Conservation (phyloP, 2,329 filamentous ascomycete species). For the Pestalotiopsis fici region DNA sequence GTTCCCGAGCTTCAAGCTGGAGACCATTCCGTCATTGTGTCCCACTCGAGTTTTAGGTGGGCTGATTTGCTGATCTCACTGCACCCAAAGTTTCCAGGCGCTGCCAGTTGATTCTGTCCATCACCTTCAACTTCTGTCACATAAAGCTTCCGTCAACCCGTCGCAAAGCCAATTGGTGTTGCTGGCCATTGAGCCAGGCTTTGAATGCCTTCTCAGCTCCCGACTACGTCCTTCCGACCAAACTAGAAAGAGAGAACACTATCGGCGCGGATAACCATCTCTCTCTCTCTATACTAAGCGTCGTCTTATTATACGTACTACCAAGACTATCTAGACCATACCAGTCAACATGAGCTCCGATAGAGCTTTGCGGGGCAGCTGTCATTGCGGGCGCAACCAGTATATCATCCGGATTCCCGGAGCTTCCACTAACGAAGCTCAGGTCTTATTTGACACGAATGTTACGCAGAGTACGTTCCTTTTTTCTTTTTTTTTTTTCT, state of each 20-base stretch:
- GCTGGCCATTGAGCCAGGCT: neutral
- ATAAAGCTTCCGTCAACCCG: neutral
- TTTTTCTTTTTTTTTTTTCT: neutral
- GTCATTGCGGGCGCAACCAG: constrained; percentile 82
- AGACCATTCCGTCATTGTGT: constrained; percentile 3
- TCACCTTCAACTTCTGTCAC: neutral
- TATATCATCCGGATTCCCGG: constrained; percentile 74
- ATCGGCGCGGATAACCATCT: neutral
- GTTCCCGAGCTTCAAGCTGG: neutral
- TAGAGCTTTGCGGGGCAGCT: constrained; percentile 70
- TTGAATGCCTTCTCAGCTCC: neutral
- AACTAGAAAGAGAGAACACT: neutral
- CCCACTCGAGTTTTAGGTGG: neutral
- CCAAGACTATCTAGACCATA: neutral
- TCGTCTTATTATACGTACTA: too few relatives aligned
- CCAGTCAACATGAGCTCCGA: constrained; percentile 43
- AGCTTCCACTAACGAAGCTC: constrained; percentile 54
- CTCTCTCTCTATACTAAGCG: neutral
- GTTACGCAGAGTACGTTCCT: constrained; percentile 67
- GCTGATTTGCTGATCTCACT: neutral
- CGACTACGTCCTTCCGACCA: neutral
- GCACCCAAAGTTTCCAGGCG: constrained; percentile 5
- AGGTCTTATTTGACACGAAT: constrained; percentile 75
- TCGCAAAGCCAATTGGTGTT: neutral
- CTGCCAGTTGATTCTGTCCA: neutral